Base-by-base conservation (phyloP, 2,329 filamentous ascomycete species). In the Trichoderma koningii region DNA sequence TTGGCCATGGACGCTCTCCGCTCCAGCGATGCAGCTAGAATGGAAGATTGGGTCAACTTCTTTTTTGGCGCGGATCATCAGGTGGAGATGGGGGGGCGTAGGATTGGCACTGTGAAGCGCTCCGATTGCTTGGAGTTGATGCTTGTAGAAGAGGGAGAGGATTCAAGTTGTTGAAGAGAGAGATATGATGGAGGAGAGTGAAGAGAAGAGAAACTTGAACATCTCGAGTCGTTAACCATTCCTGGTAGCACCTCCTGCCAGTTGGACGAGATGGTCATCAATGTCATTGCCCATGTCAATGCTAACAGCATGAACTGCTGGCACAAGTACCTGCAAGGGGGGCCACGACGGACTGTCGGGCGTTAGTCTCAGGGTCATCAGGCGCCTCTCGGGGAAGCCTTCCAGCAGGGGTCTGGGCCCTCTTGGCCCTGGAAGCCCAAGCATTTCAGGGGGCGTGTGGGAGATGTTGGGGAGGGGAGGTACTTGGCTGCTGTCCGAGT, bases 21-120 rank as follows among this genome's bases (percentile, higher is more conserved):
- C 30, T 53, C 14, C 50, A 19, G 50, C 48, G 21, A 44, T 62
- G 30, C 30, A 52, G 63, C 42, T 50, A 59, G 63, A 57, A 65
- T 65, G 63, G 60, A 65, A 65, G 19, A 42, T 38, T 50, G 56
- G 56, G 56, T 45, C 45, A n/a, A 10, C 7, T 12, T 38, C 12
- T 12, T 14, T 38, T 12, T 38, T 38, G 42, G 47, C 45, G 34
- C 53, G 21, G 55, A 57, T 21, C 42, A 57, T 30, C 50, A 34
- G 50, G 30, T 52, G 50, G 17, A 28, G 28, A 19, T 52, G 2
- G 21, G 21, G 21, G 34, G 34, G 34, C 34, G 34, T 38, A 38
- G 10, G 34, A 38, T 14, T 38, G 34, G 12, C 34, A 38, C 34
- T 38, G 34, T 38, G 34, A 14, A 38, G 34, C 12, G 34, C 12